Evolutionary conservation across 1,284 basidiomycete genomes (phyloP), one percentile per base, ranked within the genome.

Genomic region (Trametes versicolor): DNA sequence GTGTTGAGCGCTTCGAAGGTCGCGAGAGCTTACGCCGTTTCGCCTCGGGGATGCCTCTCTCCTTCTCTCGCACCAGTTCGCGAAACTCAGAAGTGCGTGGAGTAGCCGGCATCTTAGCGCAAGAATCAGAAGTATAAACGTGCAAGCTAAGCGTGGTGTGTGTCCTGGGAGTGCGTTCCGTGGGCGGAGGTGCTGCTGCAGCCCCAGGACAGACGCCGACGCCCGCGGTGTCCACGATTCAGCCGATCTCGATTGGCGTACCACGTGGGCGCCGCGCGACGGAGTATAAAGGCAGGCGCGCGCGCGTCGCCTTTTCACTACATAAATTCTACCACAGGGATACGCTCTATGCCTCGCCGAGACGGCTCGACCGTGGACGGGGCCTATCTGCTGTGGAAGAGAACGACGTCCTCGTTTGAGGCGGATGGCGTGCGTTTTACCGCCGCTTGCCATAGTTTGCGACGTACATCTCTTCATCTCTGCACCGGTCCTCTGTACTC

Each of bases 331-430:
- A 62, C 74, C 71, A 73, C 73, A 70, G 70, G 67, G 63, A 69
- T 27, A 41, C 73, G 72, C 66, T 65, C 72, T 73, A 67, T 67
- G 71, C 70, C 74, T 73, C 70, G 48, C 63, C 66, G 66, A 71
- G 70, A 66, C 54, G 58, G 53, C 55, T 66, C 45, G 55, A 63
- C 70, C 65, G 64, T 43, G 65, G 61, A 55, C 53, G 68, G 69
- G 74, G 71, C 70, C 72, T 74, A 65, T 71, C 65, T 67, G 68
- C 73, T 72, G 76, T 77, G 80, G 77, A 63, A 84, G 74, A 84
- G 60, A 50, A 66, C n/a, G 47, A n/a, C 62, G 80, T 89, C 87
- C 84, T 85, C 78, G 90, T 92, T 92, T 92, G 90, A 92, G 88
- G 90, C 78, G 78, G 80, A 81, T 80, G 77, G 83, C 81, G 84